Conservation (phyloP, 495 filamentous ascomycete species). For the Cercophora scortea region DNA sequence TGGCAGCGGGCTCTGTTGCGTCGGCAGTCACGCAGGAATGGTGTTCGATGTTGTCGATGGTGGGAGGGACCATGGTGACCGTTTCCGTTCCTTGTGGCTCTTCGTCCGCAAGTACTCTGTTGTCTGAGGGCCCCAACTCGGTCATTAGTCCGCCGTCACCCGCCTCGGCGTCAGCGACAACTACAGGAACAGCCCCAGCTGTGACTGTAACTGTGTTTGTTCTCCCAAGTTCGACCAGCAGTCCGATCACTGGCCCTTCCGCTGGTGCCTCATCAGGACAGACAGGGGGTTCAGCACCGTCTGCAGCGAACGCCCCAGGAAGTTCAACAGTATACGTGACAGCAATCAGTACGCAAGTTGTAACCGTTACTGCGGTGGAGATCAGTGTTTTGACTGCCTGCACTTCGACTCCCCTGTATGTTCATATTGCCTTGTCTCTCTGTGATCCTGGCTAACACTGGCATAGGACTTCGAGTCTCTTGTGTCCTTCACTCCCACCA, state of each 20-base stretch:
- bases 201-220: background rate
- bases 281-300: background rate
- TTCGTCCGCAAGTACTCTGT: background rate
- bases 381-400: conserved; percentile 7
- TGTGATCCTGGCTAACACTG: background rate
- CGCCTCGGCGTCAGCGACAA: background rate
- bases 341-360: background rate
- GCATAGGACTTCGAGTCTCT: background rate
- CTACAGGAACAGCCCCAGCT: background rate
- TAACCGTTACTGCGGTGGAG: conserved; percentile 3
- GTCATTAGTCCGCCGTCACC: background rate
- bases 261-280: background rate
- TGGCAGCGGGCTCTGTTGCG: background rate
- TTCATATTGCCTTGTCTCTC: background rate
- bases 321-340: background rate
- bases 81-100: conserved; percentile 5
- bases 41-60: conserved; percentile 7
- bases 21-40: background rate
- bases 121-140: background rate
- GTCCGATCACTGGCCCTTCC: background rate
- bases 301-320: background rate
- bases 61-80: conserved; percentile 4
- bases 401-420: conserved; percentile 1
- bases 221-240: no score
- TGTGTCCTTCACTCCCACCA: conserved; percentile 1